Base-by-base conservation (phyloP, 2,329 filamentous ascomycete species). In the Aspergillus brunneoviolaceus region DNA sequence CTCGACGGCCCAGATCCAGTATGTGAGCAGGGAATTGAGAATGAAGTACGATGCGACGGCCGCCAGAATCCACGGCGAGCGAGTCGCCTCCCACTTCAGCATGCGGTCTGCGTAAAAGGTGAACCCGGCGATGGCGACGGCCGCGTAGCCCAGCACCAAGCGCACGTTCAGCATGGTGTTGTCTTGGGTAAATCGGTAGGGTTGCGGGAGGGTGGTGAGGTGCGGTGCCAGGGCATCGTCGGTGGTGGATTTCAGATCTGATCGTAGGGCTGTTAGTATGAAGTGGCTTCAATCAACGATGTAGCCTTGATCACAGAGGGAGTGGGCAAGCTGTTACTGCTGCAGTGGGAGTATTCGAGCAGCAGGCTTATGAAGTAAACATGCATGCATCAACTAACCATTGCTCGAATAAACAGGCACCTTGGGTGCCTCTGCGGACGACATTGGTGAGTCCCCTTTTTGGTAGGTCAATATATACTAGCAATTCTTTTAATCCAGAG, bases 191-290 rank as follows among this genome's bases (percentile, higher is more conserved):
- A 97, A 97, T 67, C 73, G 72, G 65, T 77, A 78, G 21, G 77
- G 76, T 21, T 75, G 71, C 84, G 88, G 74, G n/a, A 98, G 87
- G 33, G 87, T 90, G 78, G 91, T 94, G 64, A 99, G 87, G 81
- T 98, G 98, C 79, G 95, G 92, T 60, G 90, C 87, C 61, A 99
- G 88, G 59, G 93, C 92, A 79, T 99, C 95, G 80, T 99, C 95
- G 67, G 91, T 92, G 45, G 93, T 96, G 80, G 95, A 96, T 79
- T 98, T 98, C 65, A 99, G 89, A 75, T 98, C 95, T 96, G 74
- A 23, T 45, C 9, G 1, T 29, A 1, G 11, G 25, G 16, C 42
- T 11, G 5, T 64, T 47, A 42, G 59, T 50, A 67, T 54, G n/a
- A 35, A 16, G 2, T 12, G 33, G 11, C 11, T 35, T 35, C 33